Base-by-base conservation (phyloP, 202 grass and related monocot genomes). In the Eragrostis tef region DNA sequence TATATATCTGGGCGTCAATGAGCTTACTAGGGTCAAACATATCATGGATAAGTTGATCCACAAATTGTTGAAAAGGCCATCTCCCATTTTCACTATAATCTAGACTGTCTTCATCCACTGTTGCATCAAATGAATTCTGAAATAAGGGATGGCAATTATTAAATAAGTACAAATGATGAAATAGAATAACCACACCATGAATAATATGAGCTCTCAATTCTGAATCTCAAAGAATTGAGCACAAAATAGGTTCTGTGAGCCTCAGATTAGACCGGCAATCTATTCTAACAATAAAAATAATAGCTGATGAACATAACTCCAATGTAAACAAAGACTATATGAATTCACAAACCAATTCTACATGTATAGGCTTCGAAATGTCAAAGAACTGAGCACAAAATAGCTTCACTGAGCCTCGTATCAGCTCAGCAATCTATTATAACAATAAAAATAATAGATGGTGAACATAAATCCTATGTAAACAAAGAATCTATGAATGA, bases 1-100 rank as follows among this genome's bases (percentile, higher is more conserved):
- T 15, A 58, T 43, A 71, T 58, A 77, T 86, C 44, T 22, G 1
- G 22, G 78, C 62, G 46, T 62, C 21, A 27, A 58, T 44, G 67
- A 80, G n/a, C 82, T 91, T 87, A 98, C 96, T 85, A 83, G 96
- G 81, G 78, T 99, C 96, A 83, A 93, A 95, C 77, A 95, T 99
- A 87, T 99, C 96, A 93, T 87, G 92, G 90, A 99, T 89, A 91
- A 99, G 92, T 75, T 95, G 96, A 71, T 99, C 96, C 58, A 95
- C 89, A 85, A 85, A 99, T 76, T 93, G 89, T 31, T 93, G 87
- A 95, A 91, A 99, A 71, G 96, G 92, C 96, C 96, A 99, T 82
- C 85, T 93, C 74, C 92, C 93, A 83, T 75, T 93, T 57, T 99
- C 92, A 86, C 76, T 88, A 42, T 80, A 84, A 74, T 95, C 90